A percentile compares a stretch with the other conserved stretches of the same genome.
Evolutionary conservation across 2,329 filamentous ascomycete genomes (phyloP).

Genomic region (Endothia cerciana): DNA sequence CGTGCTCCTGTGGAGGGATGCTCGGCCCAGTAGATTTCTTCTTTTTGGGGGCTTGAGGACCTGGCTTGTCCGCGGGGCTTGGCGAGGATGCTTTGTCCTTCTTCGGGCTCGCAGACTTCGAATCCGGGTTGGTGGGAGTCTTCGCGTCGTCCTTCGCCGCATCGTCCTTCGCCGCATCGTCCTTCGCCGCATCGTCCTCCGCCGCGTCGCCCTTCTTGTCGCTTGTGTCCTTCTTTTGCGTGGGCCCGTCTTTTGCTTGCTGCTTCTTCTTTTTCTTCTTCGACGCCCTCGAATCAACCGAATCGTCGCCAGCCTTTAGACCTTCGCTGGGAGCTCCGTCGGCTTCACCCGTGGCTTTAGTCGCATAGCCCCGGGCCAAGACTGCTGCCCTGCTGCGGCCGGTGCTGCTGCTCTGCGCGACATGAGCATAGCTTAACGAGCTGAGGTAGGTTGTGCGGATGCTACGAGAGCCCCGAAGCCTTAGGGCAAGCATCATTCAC

Average conservation of each 20-base stretch:
- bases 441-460: conserved; percentile 15
- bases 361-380: conserved; percentile 17
- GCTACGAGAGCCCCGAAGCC: conserved; percentile 25
- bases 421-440: conserved; percentile 18
- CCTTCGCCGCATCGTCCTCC: too few species aligned
- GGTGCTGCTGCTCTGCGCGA: conserved; percentile 1
- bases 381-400: conserved; percentile 6
- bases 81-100: not conserved
- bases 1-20: not conserved
- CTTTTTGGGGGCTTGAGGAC: not conserved
- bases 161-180: too few species aligned
- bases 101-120: conserved; percentile 6
- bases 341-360: conserved; percentile 8
- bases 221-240: not conserved
- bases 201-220: not conserved
- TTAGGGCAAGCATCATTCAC: conserved; percentile 26
- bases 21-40: not conserved
- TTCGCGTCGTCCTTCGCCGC: conserved; percentile 10
- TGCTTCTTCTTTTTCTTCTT: not conserved
- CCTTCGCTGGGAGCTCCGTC: not conserved
- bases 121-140: not conserved
- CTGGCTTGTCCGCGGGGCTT: not conserved
- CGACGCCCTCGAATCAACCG: not conserved
- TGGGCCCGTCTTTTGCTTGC: not conserved
- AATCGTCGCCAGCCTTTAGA: not conserved